These are phyloP conservation scores for Diaporthe sp. DNA, from an alignment of 2,329 filamentous ascomycete genomes.

Conservation along the genomic window DNA sequence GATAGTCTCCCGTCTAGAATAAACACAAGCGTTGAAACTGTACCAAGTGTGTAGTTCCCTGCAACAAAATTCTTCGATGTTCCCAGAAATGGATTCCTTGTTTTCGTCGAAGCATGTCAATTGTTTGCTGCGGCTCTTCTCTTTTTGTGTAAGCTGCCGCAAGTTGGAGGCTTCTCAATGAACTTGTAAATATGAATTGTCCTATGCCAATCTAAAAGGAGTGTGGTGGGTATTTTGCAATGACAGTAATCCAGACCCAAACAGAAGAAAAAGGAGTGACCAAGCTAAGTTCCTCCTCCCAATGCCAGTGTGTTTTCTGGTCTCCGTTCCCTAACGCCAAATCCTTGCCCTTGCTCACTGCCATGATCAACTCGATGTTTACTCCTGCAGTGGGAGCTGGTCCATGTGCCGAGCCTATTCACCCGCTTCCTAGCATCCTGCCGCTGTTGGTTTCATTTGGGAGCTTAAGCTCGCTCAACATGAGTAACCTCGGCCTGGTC, in stretches of 20 bases:
- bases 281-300: slow-evolving; percentile 20
- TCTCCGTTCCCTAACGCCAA: slow-evolving; percentile 34
- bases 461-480: slow-evolving; percentile 10
- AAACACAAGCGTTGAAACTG: too few relatives aligned
- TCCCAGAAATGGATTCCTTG: too few relatives aligned
- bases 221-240: slow-evolving; percentile 39
- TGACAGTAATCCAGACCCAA: slow-evolving; percentile 23
- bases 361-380: background rate
- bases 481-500: slow-evolving; percentile 40
- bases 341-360: background rate
- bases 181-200: background rate
- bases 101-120: too few relatives aligned
- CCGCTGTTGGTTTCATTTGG: background rate
- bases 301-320: slow-evolving; percentile 30
- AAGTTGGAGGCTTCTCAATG: background rate
- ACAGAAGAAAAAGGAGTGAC: slow-evolving; percentile 36
- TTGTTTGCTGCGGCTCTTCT: too few relatives aligned
- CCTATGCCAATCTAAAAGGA: slow-evolving; percentile 36
- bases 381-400: background rate
- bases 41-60: too few relatives aligned
- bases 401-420: background rate
- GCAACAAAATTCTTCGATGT: too few relatives aligned
- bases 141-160: background rate
- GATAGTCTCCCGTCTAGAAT: too few relatives aligned
- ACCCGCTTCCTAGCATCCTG: background rate